Evolutionary conservation across 2,329 filamentous ascomycete species (phyloP), one percentile per base, ranked within the genome.

Genomic region (Penicillium sp.): DNA sequence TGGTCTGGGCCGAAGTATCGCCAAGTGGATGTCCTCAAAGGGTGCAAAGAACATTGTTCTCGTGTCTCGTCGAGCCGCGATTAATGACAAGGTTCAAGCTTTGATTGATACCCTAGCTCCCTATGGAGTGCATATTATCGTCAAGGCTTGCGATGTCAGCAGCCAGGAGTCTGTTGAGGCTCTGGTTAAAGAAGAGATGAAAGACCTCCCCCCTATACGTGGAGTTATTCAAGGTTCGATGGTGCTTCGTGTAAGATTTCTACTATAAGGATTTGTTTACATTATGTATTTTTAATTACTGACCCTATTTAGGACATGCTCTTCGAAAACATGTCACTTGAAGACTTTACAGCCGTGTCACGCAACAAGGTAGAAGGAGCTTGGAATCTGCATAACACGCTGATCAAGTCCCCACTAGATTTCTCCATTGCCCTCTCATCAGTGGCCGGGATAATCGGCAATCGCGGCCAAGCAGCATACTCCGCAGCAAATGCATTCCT

Each of bases 1-100:
- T 17, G 85, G 84, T 12, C 74, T 87, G 0, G 85, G 84, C 0
- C 76, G 78, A 35, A 80, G 78, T 61, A 80, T 86, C 38, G 79
- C 83, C 2, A 73, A 77, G 53, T 76, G 83, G 54, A 75, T 87
- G 54, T 73, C 76, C n/a, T 65, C 69, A 5, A 77, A 80, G 13
- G 85, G 85, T 1, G 85, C 79, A 1, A 77, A 73, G 19, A 71
- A 83, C 55, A 62, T 87, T 8, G 79, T 80, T 2, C 82, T 86
- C 46, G 62, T 86, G 1, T 85, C 82, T 12, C 78, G 84, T 27
- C 79, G 74, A 50, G 68, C 65, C 21, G 62, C 69, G 0, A 49
- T 63, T 12, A 64, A 62, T 10, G 56, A 67, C 3, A 61, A 63
- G 17, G 56, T 68, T 3, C 61, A 62, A 47, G 43, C 50, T 8